phyloP scores from a whole-genome alignment of 495 filamentous ascomycete genomes.

The Sordaria brevicollis region DNA sequence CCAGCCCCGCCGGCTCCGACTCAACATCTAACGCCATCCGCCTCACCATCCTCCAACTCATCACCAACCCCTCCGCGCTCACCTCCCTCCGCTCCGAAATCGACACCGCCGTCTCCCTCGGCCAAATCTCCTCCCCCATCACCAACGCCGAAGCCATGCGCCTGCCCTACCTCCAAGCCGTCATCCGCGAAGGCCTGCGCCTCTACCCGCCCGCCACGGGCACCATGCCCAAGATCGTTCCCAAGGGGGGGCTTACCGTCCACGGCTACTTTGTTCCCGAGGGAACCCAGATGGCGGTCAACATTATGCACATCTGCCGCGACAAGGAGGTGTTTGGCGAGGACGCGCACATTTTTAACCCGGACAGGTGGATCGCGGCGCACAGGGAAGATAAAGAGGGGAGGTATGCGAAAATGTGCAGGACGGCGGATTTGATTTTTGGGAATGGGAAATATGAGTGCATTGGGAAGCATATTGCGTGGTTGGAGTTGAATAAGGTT shows the following conservation, averaged over 20 bases:
- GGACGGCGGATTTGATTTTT: constrained; percentile 17
- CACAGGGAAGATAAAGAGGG: constrained; percentile 16
- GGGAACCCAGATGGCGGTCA: constrained; percentile 34
- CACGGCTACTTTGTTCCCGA: constrained; percentile 42
- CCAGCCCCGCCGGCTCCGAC: constrained; percentile 39
- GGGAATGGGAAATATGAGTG: constrained; percentile 30
- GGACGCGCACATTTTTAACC: constrained; percentile 29
- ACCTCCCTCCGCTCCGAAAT: constrained; percentile 46
- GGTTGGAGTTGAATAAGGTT: constrained; percentile 41
- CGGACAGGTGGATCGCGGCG: not conserved
- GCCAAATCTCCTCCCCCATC: constrained; percentile 14
- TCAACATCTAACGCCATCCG: constrained; percentile 48
- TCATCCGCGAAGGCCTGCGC: constrained; percentile 33
- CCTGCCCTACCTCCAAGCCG: constrained; percentile 34
- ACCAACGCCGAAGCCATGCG: constrained; percentile 28
- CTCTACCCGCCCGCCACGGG: constrained; percentile 29
- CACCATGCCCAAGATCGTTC: constrained; percentile 27
- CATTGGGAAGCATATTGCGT: constrained; percentile 27
- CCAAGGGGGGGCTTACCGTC: constrained; percentile 38
- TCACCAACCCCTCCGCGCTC: constrained; percentile 37
- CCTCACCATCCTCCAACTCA: constrained; percentile 38
- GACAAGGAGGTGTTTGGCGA: constrained; percentile 33
- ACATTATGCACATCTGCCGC: constrained; percentile 23
- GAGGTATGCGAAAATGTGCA: constrained; percentile 21
- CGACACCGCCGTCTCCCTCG: constrained; percentile 15